These are phyloP conservation scores for Aureobasidium sp. DNA, from an alignment of 2,329 filamentous ascomycete genomes.

Conservation along the genomic window DNA sequence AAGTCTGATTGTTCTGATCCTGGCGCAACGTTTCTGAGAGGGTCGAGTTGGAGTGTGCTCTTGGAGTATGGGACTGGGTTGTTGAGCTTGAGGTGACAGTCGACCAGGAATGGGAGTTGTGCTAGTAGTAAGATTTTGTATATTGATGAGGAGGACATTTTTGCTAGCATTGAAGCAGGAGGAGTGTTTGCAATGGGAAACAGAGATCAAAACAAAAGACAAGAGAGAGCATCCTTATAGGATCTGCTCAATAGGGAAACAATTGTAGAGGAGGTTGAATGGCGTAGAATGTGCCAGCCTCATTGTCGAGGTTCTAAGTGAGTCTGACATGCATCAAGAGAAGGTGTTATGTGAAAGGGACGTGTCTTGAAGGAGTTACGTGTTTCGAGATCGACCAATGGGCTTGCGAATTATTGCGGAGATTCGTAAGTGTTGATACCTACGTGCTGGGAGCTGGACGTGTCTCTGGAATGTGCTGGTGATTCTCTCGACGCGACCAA, in stretches of 20 bases:
- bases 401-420: neutral
- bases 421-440: neutral
- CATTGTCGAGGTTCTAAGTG: conserved; percentile 3
- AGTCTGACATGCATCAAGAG: neutral
- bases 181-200: neutral
- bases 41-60: conserved; percentile 51
- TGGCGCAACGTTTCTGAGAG: conserved; percentile 49
- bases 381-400: conserved; percentile 1
- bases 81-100: conserved; percentile 68
- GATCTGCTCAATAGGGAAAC: neutral
- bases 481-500: neutral
- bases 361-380: conserved; percentile 1
- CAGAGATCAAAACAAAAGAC: neutral
- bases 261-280: neutral
- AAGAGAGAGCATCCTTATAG: neutral
- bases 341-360: neutral
- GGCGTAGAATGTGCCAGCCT: conserved; percentile 5
- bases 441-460: neutral
- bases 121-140: conserved; percentile 5
- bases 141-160: neutral
- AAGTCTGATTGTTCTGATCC: conserved; percentile 41
- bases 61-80: conserved; percentile 58
- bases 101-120: conserved; percentile 32
- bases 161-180: neutral
- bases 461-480: conserved; percentile 1